phyloP scores from a whole-genome alignment of 768 basidiomycete species.

The Kwoniella bestiolae region DNA sequence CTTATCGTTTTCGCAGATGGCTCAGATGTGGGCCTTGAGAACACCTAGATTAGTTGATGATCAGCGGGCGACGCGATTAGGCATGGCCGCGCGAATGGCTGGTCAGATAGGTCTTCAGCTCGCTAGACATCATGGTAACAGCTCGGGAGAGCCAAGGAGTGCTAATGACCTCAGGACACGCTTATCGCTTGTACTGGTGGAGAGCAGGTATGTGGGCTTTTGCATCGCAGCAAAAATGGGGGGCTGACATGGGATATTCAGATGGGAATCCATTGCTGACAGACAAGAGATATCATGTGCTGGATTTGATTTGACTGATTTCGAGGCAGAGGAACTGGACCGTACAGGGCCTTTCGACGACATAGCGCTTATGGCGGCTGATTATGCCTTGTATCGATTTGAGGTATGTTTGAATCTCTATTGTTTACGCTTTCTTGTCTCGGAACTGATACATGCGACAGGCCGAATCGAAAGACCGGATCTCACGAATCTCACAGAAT shows the following conservation, averaged over 20 bases:
- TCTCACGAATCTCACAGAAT: neutral
- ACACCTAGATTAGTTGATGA: conserved; percentile 20
- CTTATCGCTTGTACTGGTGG: conserved; percentile 15
- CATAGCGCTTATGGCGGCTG: conserved; percentile 15
- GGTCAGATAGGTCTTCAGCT: conserved; percentile 20
- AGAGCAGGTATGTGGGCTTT: conserved; percentile 18
- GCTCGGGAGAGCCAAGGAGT: neutral
- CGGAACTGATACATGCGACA: neutral
- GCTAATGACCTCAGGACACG: conserved; percentile 10
- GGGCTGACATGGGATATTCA: no score
- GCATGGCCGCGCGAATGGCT: conserved; percentile 14
- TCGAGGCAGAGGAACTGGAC: conserved; percentile 11
- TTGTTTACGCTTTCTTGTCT: neutral
- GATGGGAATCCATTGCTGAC: conserved; percentile 23
- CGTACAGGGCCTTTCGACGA: neutral
- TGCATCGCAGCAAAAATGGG: no score
- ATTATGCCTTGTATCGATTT: conserved; percentile 24
- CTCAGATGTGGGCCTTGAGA: conserved; percentile 20
- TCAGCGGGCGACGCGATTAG: conserved; percentile 15
- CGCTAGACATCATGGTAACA: neutral
- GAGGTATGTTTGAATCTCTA: conserved; percentile 10
- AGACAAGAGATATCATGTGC: conserved; percentile 11
- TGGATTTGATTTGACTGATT: conserved; percentile 14
- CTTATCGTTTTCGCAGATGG: neutral
- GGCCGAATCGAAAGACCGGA: conserved; percentile 16